These are phyloP conservation scores for Metschnikowia lunata DNA, from an alignment of 805 yeast genomes.

Conservation along the genomic window DNA sequence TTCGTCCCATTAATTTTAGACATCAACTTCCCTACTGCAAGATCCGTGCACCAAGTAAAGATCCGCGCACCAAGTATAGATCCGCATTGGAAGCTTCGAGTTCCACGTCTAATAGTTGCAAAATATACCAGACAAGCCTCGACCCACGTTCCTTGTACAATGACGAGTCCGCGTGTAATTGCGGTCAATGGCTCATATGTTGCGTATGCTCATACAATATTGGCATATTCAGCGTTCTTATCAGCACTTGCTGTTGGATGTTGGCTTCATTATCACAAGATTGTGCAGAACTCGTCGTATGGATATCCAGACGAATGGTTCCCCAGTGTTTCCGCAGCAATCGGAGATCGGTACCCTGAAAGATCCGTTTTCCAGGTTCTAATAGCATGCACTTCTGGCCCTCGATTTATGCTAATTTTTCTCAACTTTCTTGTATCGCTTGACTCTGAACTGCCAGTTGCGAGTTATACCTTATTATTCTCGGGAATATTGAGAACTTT, in stretches of 20 bases:
- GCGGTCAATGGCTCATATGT: slow-evolving; percentile 60
- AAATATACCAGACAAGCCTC: background rate
- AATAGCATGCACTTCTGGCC: slow-evolving; percentile 91
- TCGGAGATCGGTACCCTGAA: slow-evolving; percentile 96
- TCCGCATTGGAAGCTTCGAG: background rate
- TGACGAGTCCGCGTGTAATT: slow-evolving; percentile 8
- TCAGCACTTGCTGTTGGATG: slow-evolving; percentile 73
- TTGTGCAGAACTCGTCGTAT: slow-evolving; percentile 78
- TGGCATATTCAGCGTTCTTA: slow-evolving; percentile 70
- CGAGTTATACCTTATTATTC: slow-evolving; percentile 42
- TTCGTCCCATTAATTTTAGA: no score
- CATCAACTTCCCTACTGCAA: no score
- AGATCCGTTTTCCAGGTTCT: slow-evolving; percentile 85
- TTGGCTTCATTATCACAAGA: slow-evolving; percentile 76
- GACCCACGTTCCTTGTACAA: background rate
- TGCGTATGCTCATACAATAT: slow-evolving; percentile 67
- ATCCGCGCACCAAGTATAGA: slow-evolving; percentile 1
- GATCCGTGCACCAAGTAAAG: background rate
- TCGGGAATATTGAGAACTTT: slow-evolving; percentile 85
- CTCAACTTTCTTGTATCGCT: slow-evolving; percentile 49
- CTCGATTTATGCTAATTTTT: slow-evolving; percentile 66
- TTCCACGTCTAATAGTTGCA: background rate
- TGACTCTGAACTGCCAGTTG: slow-evolving; percentile 26
- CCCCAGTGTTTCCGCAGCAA: slow-evolving; percentile 94
- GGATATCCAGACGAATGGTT: slow-evolving; percentile 99